A percentile compares a stretch with the other conserved stretches of the same genome.
Evolutionary conservation across 2,329 filamentous ascomycete species (phyloP).

Genomic region (Calonectria honghensis): DNA sequence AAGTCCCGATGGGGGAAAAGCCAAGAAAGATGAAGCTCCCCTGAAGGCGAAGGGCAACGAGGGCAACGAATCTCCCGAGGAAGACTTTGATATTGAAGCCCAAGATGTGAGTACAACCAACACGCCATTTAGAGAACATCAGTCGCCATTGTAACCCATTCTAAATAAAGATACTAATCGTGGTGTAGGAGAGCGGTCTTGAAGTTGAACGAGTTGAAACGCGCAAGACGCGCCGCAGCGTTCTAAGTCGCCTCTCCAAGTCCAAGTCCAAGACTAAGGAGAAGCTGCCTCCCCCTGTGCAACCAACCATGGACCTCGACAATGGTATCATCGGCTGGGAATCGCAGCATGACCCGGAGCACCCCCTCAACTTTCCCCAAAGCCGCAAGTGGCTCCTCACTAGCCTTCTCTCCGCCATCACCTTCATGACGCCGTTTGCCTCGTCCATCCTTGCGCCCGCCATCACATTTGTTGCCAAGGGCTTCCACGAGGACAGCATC

Average conservation of each 20-base stretch:
- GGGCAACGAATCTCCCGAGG: constrained; percentile 38
- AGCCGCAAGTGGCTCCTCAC: constrained; percentile 76
- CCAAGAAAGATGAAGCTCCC: constrained; percentile 23
- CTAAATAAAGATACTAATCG: background rate
- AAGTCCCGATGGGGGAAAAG: constrained; percentile 6
- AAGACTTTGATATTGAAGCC: constrained; percentile 50
- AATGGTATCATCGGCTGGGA: constrained; percentile 77
- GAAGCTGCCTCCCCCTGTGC: constrained; percentile 58
- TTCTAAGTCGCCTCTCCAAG: constrained; percentile 52
- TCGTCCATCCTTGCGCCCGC: constrained; percentile 76
- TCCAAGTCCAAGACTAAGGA: constrained; percentile 54
- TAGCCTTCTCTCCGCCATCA: constrained; percentile 74
- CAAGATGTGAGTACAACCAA: constrained; percentile 44
- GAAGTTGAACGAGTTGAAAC: constrained; percentile 48
- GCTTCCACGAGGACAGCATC: constrained; percentile 64
- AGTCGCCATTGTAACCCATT: background rate
- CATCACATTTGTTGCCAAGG: constrained; percentile 65
- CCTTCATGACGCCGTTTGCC: constrained; percentile 79
- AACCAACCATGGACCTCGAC: constrained; percentile 71
- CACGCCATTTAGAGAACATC: background rate
- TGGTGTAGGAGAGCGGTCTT: constrained; percentile 37
- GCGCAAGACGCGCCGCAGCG: constrained; percentile 49
- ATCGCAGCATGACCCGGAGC: constrained; percentile 72
- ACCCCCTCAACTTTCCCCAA: constrained; percentile 75
- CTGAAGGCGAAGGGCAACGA: constrained; percentile 37